phyloP scores from a whole-genome alignment of 805 yeast species.

The Lachancea cidri region DNA sequence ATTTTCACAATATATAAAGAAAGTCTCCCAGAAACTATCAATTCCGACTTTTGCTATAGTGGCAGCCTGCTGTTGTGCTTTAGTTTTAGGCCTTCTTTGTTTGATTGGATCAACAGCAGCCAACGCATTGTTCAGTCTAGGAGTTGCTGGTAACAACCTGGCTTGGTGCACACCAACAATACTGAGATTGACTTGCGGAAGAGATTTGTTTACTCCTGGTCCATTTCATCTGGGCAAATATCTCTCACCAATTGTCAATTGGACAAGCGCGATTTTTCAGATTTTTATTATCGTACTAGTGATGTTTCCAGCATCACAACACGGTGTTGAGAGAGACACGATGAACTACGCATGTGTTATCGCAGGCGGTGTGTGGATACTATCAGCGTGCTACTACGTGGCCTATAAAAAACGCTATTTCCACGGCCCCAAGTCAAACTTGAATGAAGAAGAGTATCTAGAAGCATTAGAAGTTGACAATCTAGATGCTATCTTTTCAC shows the following conservation, averaged over 20 bases:
- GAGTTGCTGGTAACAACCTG: conserved; percentile 35
- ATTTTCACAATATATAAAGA: conserved; percentile 45
- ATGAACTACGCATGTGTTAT: conserved; percentile 69
- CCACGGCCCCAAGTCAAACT: conserved; percentile 44
- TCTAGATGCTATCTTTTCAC: conserved; percentile 11
- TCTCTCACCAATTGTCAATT: conserved; percentile 40
- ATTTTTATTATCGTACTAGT: conserved; percentile 45
- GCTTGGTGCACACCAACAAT: conserved; percentile 36
- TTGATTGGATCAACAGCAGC: conserved; percentile 37
- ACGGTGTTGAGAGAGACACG: conserved; percentile 29
- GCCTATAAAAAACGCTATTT: conserved; percentile 46
- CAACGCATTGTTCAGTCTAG: conserved; percentile 37
- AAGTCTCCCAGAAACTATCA: conserved; percentile 45
- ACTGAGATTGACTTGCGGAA: conserved; percentile 38
- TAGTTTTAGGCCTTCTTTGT: conserved; percentile 34
- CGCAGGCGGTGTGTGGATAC: conserved; percentile 51
- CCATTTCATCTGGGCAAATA: conserved; percentile 52
- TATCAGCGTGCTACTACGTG: conserved; percentile 45
- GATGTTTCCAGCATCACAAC: conserved; percentile 49
- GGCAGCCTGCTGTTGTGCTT: conserved; percentile 31
- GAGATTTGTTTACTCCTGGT: conserved; percentile 51
- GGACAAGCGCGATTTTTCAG: conserved; percentile 45
- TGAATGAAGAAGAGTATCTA: conserved; percentile 18
- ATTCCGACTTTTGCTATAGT: conserved; percentile 60
- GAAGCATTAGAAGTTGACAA: conserved; percentile 20